Conservation (phyloP, 441 rosid species). For the Lepidium campestre region DNA sequence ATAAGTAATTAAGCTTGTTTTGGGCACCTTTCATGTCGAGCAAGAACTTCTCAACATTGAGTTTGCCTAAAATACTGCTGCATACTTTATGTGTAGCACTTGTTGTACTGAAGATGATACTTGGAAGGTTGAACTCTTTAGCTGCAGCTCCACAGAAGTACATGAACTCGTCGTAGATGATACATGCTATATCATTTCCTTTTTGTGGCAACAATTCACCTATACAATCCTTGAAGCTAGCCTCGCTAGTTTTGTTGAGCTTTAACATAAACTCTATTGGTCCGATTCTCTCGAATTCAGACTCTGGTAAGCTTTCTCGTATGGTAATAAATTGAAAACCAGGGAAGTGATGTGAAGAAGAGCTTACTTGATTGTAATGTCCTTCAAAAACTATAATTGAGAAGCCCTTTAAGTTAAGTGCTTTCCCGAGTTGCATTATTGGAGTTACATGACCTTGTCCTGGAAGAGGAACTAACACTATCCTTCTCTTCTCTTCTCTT, state of each 20-base stretch:
- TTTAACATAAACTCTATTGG: not conserved
- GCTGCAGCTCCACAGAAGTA: slow-evolving; percentile 34
- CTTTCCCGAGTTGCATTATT: slow-evolving; percentile 33
- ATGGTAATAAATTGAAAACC: slow-evolving; percentile 9
- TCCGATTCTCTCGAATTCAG: not conserved
- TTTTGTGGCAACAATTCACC: not conserved
- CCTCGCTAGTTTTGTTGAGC: not conserved
- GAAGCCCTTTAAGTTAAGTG: slow-evolving; percentile 31
- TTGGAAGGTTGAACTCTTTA: slow-evolving; percentile 25
- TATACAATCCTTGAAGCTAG: not conserved
- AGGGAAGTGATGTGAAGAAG: slow-evolving; percentile 6
- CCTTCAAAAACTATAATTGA: slow-evolving; percentile 3
- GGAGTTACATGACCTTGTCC: slow-evolving; percentile 39
- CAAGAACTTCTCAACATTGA: not conserved
- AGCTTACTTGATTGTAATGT: not conserved
- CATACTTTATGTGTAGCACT: slow-evolving; percentile 14
- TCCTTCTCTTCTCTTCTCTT: not conserved
- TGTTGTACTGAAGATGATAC: slow-evolving; percentile 31
- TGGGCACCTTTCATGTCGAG: not conserved
- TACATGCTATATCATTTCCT: slow-evolving; percentile 20
- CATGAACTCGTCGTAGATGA: slow-evolving; percentile 45
- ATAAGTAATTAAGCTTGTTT: not conserved
- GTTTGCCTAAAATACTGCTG: not conserved
- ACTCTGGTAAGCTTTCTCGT: not conserved
- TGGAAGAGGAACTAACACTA: slow-evolving; percentile 33